These are phyloP conservation scores for Trichoderma sp. DNA, from an alignment of 2,329 filamentous ascomycete genomes.

Conservation along the genomic window DNA sequence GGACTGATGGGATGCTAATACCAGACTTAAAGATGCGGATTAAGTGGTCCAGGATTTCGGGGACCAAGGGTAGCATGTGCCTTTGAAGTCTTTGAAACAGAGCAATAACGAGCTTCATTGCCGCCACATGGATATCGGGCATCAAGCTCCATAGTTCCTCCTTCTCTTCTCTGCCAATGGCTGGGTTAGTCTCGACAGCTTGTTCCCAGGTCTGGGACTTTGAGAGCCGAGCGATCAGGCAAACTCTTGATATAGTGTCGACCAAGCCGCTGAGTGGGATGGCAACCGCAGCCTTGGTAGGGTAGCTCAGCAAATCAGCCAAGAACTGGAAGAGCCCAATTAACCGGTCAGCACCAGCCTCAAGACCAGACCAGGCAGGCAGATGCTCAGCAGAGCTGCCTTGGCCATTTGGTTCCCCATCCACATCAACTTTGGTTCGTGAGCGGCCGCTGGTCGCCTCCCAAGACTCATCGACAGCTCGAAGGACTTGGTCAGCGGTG, in stretches of 20 bases:
- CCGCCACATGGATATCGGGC: slow-evolving; percentile 71
- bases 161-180: slow-evolving; percentile 77
- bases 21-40: slow-evolving; percentile 68
- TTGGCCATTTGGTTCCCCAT: slow-evolving; percentile 51
- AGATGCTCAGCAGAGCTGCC: slow-evolving; percentile 52
- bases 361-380: slow-evolving; percentile 73
- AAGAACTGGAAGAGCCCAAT: slow-evolving; percentile 66
- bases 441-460: slow-evolving; percentile 61
- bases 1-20: slow-evolving; percentile 55
- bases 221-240: slow-evolving; percentile 61
- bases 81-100: slow-evolving; percentile 60
- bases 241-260: slow-evolving; percentile 69
- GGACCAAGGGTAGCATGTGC: slow-evolving; percentile 59
- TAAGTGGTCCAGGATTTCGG: slow-evolving; percentile 69
- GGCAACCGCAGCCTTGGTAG: slow-evolving; percentile 65
- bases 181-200: slow-evolving; percentile 65
- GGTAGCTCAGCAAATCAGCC: slow-evolving; percentile 60
- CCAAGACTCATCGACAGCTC: slow-evolving; percentile 80
- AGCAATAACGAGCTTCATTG: slow-evolving; percentile 61
- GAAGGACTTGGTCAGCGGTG: slow-evolving; percentile 75
- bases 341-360: slow-evolving; percentile 70
- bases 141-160: slow-evolving; percentile 75
- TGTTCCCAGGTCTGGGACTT: slow-evolving; percentile 50
- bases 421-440: slow-evolving; percentile 45
- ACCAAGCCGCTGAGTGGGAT: slow-evolving; percentile 68